Evolutionary conservation across 768 basidiomycete genomes (phyloP), one percentile per base, ranked within the genome.

Genomic region (Lactarius indigo): DNA sequence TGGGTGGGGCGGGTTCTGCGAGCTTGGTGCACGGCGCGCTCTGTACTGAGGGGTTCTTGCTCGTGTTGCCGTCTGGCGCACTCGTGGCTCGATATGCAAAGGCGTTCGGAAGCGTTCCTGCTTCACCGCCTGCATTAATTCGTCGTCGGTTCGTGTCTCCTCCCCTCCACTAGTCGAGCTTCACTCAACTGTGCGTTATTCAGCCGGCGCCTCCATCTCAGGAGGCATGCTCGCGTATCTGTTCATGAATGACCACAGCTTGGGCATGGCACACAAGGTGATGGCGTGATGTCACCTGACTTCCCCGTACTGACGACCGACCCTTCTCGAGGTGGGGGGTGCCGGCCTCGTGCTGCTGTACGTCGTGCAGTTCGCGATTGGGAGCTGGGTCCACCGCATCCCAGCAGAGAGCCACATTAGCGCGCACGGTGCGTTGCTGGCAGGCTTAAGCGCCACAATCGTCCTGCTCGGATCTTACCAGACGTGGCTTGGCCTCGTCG

Each of bases 51-150:
- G 87, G 85, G 2, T 86, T 85, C 72, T 75, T 88, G 61, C 75
- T 87, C 59, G 70, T 88, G n/a, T 78, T 89, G 7, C 87, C 87
- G 3, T 64, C 83, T 35, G 87, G 87, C n/a, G 81, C 79, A 13
- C 75, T 88, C 68, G 74, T 85, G 55, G 82, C 83, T 26, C 79
- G 87, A 64, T 86, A 82, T 69, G 72, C 79, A 80, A 69, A 83
- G 77, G 35, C 75, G 73, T 42, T 75, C 72, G 79, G 85, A 73
- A 73, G 3, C 87, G 86, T 71, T 82, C 76, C 75, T 65, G 17
- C 79, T 47, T 78, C 85, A 66, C 85, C 87, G 68, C 70, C 84
- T 54, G 62, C 81, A 60, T 23, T 64, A 62, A 39, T 52, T 68
- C 18, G 59, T 30, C 35, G 26, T 66, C 55, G 57, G 64, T 65